Evolutionary conservation across 768 basidiomycete genomes (phyloP).

Genomic region (Naganishia antarctica): DNA sequence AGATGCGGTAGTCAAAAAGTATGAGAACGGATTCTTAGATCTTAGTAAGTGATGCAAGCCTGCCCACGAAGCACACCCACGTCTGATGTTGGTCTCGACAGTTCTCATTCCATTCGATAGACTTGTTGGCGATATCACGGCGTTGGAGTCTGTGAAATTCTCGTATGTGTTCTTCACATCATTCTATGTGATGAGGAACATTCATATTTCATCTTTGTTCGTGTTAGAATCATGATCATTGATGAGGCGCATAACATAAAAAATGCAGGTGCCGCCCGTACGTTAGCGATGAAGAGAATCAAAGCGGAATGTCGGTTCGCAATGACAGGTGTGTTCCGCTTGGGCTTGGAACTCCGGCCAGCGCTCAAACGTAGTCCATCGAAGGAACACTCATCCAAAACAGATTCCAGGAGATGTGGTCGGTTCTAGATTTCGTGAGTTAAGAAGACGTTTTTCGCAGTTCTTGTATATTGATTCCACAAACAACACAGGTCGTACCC

Average conservation of each 20-base stretch:
- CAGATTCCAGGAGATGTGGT: slow-evolving; percentile 83
- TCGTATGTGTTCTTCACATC: slow-evolving; percentile 61
- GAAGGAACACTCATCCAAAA: slow-evolving; percentile 68
- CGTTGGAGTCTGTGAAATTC: slow-evolving; percentile 52
- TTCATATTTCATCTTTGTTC: too few relatives aligned
- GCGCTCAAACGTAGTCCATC: not conserved
- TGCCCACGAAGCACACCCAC: not conserved
- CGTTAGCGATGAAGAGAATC: slow-evolving; percentile 68
- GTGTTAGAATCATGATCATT: slow-evolving; percentile 53
- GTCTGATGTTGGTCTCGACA: not conserved
- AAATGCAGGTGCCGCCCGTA: slow-evolving; percentile 64
- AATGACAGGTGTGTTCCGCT: slow-evolving; percentile 59
- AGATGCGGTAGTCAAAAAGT: slow-evolving; percentile 63
- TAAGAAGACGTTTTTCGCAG: too few relatives aligned
- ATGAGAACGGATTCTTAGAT: slow-evolving; percentile 76
- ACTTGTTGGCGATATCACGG: slow-evolving; percentile 1
- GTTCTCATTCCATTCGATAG: not conserved
- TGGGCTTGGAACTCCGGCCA: slow-evolving; percentile 19
- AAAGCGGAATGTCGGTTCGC: slow-evolving; percentile 68
- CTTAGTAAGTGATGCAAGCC: slow-evolving; percentile 58
- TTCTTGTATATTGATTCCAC: too few relatives aligned
- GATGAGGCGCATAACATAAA: slow-evolving; percentile 92
- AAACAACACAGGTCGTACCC: slow-evolving; percentile 54
- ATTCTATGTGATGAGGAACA: not conserved
- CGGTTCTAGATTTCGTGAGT: slow-evolving; percentile 83